Percentiles rank a stretch among this genome's conserved stretches.
Conservation (phyloP, 768 basidiomycete genomes). For the Xerocomellus chrysenteron region DNA sequence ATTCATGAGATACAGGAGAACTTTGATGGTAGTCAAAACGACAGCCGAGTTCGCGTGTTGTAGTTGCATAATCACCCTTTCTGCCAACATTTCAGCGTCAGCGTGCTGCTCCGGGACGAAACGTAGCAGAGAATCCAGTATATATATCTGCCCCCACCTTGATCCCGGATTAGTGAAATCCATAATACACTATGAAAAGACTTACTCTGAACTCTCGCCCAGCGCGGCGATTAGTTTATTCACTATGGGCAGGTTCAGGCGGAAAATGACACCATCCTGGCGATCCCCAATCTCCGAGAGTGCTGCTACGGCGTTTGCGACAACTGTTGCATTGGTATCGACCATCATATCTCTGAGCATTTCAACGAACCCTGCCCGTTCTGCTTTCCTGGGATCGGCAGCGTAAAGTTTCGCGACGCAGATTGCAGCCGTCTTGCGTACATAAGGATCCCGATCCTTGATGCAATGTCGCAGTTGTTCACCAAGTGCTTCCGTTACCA, state of each 20-base stretch:
- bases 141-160: slow-evolving; percentile 99
- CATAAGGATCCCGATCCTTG: slow-evolving; percentile 95
- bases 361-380: slow-evolving; percentile 88
- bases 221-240: slow-evolving; percentile 90
- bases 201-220: slow-evolving; percentile 96
- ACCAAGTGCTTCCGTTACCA: slow-evolving; percentile 78
- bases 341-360: slow-evolving; percentile 89
- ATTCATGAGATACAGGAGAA: slow-evolving; percentile 95
- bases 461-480: slow-evolving; percentile 92
- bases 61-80: slow-evolving; percentile 88
- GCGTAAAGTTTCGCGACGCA: slow-evolving; percentile 95
- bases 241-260: slow-evolving; percentile 81
- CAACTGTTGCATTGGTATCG: slow-evolving; percentile 94
- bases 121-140: slow-evolving; percentile 88
- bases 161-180: slow-evolving; percentile 12
- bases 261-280: slow-evolving; percentile 91
- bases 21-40: slow-evolving; percentile 98
- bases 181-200: slow-evolving; percentile 19
- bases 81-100: slow-evolving; percentile 94
- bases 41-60: slow-evolving; percentile 99
- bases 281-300: slow-evolving; percentile 96
- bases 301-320: slow-evolving; percentile 95
- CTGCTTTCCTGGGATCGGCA: slow-evolving; percentile 82
- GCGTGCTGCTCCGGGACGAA: slow-evolving; percentile 87
- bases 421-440: slow-evolving; percentile 97